Percentiles rank a stretch among this genome's conserved stretches.
Evolutionary conservation across 169 alveolate genomes (phyloP).

Genomic region (Eimeria praecox): DNA sequence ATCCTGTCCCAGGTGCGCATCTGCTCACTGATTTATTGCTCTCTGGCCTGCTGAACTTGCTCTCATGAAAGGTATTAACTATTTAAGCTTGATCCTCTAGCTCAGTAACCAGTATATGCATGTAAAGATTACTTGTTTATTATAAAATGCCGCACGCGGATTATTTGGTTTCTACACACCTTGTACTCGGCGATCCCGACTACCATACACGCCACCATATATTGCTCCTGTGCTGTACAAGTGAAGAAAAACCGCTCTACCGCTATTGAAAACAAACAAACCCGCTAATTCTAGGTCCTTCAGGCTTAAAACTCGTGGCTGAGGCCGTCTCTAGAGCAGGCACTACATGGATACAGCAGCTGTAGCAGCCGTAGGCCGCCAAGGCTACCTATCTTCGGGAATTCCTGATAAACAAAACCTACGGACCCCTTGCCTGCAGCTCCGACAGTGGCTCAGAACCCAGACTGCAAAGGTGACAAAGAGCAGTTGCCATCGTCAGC

Average conservation of each 20-base stretch:
- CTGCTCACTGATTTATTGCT: background rate
- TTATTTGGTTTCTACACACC: background rate
- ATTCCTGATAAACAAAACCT: background rate
- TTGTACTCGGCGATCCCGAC: background rate
- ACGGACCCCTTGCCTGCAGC: background rate
- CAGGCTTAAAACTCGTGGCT: slow-evolving; percentile 26
- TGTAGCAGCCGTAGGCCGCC: slow-evolving; percentile 5
- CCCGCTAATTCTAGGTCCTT: background rate
- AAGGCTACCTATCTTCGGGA: background rate
- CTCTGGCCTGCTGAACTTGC: slow-evolving; percentile 51
- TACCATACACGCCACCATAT: background rate
- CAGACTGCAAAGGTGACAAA: slow-evolving; percentile 2
- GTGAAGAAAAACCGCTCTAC: background rate
- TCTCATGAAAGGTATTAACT: slow-evolving; percentile 11
- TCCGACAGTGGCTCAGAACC: background rate
- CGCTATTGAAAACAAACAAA: background rate
- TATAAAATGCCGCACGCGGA: background rate
- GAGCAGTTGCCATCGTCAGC: background rate
- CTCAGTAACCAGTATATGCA: background rate
- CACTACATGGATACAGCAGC: background rate
- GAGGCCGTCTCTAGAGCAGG: slow-evolving; percentile 8
- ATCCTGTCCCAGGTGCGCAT: background rate
- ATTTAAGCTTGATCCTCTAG: background rate
- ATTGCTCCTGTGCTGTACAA: background rate
- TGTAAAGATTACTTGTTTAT: background rate